phyloP scores from a whole-genome alignment of 768 basidiomycete genomes.

The Boletus patriciae region DNA sequence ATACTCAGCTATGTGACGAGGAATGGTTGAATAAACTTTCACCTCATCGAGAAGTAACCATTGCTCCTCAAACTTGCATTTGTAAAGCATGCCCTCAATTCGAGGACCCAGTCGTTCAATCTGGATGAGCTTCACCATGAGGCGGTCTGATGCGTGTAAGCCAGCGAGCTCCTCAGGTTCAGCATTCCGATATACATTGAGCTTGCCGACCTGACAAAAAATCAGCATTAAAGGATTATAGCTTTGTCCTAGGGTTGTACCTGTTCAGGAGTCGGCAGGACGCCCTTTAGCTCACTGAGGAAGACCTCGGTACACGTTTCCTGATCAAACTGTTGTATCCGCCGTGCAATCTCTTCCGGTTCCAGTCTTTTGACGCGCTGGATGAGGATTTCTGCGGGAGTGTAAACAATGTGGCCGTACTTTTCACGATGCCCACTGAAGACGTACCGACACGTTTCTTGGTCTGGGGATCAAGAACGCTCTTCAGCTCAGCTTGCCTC shows the following conservation, averaged over 20 bases:
- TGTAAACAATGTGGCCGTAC: background rate
- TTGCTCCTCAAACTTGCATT: constrained; percentile 83
- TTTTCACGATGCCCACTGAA: background rate
- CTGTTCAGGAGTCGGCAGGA: constrained; percentile 90
- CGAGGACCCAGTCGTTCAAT: constrained; percentile 86
- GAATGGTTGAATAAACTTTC: constrained; percentile 14
- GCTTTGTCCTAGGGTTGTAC: constrained; percentile 36
- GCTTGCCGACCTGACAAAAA: constrained; percentile 70
- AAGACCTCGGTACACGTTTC: constrained; percentile 87
- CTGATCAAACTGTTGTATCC: constrained; percentile 84
- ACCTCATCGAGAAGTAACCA: constrained; percentile 83
- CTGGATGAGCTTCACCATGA: constrained; percentile 97
- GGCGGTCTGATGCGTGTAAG: constrained; percentile 91
- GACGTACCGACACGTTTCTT: constrained; percentile 90
- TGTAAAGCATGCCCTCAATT: constrained; percentile 95
- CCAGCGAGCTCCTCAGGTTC: constrained; percentile 80
- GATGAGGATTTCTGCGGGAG: constrained; percentile 78
- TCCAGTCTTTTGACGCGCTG: constrained; percentile 80
- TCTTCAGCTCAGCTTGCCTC: constrained; percentile 86
- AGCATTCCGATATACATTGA: constrained; percentile 87
- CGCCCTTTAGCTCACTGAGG: constrained; percentile 82
- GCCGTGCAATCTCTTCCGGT: constrained; percentile 82
- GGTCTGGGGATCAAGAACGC: constrained; percentile 86
- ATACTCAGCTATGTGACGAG: constrained; percentile 8
- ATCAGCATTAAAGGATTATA: background rate